Conservation (phyloP, 1,284 basidiomycete species). For the Schizophyllum commune region DNA sequence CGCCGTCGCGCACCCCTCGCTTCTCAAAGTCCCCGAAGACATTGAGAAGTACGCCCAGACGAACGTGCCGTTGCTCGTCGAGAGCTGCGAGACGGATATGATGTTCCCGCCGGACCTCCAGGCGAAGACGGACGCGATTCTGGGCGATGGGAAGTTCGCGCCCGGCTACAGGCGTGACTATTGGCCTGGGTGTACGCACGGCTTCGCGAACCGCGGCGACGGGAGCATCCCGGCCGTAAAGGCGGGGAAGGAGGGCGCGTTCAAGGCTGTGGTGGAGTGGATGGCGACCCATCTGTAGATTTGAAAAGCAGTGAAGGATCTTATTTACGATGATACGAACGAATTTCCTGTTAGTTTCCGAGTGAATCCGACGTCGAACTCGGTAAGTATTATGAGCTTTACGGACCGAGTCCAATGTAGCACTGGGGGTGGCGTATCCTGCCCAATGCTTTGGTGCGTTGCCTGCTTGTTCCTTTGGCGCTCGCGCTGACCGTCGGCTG, state of each 20-base stretch:
- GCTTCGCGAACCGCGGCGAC: constrained; percentile 18
- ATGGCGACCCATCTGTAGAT: constrained; percentile 8
- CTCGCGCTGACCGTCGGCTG: no score
- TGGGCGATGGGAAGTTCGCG: constrained; percentile 46
- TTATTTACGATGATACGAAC: constrained; percentile 28
- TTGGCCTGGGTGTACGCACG: constrained; percentile 51
- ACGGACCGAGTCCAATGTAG: no score
- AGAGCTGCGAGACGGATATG: constrained; percentile 47
- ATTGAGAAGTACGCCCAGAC: constrained; percentile 33
- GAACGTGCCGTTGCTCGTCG: constrained; percentile 54
- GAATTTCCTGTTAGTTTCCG: no score
- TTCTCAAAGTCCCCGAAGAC: constrained; percentile 54
- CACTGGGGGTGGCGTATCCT: no score
- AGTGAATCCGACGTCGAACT: no score
- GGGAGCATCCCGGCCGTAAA: constrained; percentile 5
- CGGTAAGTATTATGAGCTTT: no score
- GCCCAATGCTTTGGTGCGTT: no score
- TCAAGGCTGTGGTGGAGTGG: constrained; percentile 10
- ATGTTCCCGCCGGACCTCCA: constrained; percentile 43
- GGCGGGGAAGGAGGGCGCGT: constrained; percentile 11
- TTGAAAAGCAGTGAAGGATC: neutral
- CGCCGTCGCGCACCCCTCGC: constrained; percentile 61
- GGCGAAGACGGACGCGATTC: constrained; percentile 43
- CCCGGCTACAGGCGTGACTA: constrained; percentile 49
- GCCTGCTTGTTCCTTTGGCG: no score